Base-by-base conservation (phyloP, 306 rosid species). In the Pterocarpus macrocarpus region DNA sequence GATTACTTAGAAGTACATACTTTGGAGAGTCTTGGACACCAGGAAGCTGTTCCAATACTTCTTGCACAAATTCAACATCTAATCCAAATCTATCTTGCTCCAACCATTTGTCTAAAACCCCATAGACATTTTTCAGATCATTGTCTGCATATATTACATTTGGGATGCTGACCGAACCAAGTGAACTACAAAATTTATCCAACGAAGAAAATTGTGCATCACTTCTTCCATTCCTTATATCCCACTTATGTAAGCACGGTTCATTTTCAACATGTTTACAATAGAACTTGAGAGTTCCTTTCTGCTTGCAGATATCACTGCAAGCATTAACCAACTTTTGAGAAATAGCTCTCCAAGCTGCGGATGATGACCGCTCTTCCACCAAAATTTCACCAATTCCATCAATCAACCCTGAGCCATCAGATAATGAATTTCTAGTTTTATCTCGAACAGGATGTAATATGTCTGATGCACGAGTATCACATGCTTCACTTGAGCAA, bases 1-100 rank as follows among this genome's bases (percentile, higher is more conserved):
- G 92, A 64, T 67, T 47, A 55, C 72, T 85, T 78, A 90, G 80
- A 82, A 83, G 84, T 67, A 88, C 91, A 87, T 96, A 96, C 22
- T 79, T 87, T 12, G 82, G 78, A 87, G 86, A 86, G 73, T 86
- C 78, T 78, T 85, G 82, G 32, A 89, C 87, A 66, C 88, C 92
- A 72, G 97, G 97, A 82, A 85, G 92, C 83, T 86, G 89, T 83
- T 96, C 98, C 69, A 96, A 68, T 76, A 94, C 81, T 84, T 96
- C 98, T 89, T 92, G 99, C 63, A 92, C 94, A 92, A 96, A 96
- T 80, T 92, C 97, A 39, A 82, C 89, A 80, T 96, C 97, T 78
- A 96, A 81, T 78, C 99, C 99, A 87, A 94, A 90, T 84, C 99
- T 94, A 80, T 96, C 99, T 81, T 90, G 97, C 75, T 87, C 97